These are phyloP conservation scores for Gaultheria prostrata DNA, from an alignment of 148 eudicot species.

Conservation along the genomic window DNA sequence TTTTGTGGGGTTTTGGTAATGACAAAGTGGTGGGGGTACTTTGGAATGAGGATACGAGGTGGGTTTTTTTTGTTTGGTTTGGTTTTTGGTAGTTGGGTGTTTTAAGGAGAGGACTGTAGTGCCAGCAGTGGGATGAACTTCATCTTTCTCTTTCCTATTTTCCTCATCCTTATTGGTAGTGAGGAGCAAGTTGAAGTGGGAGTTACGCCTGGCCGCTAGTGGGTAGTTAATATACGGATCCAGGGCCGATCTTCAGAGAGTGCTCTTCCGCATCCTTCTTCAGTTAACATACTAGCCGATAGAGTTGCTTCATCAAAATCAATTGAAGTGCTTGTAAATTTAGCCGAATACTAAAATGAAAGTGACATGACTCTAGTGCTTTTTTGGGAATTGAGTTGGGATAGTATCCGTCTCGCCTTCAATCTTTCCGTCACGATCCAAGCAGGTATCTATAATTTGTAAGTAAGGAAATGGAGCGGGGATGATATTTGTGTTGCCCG, in stretches of 20 bases:
- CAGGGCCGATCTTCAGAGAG: too few species aligned
- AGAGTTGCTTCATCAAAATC: too few species aligned
- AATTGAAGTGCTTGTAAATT: too few species aligned
- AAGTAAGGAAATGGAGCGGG: background rate
- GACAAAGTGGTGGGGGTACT: background rate
- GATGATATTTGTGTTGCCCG: background rate
- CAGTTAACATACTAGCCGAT: background rate
- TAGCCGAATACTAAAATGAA: too few species aligned
- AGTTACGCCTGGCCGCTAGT: background rate
- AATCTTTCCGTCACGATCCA: too few species aligned
- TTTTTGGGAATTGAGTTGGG: background rate
- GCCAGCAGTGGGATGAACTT: background rate
- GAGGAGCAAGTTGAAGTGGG: background rate
- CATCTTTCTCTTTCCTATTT: slow-evolving; percentile 12
- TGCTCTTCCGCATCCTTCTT: too few species aligned
- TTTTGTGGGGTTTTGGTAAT: background rate
- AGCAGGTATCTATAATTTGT: background rate
- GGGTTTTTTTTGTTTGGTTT: background rate
- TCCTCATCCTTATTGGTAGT: slow-evolving; percentile 8
- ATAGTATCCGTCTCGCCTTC: background rate
- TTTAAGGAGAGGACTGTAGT: background rate
- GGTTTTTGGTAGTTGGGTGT: background rate
- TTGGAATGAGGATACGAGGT: background rate
- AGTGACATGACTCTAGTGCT: background rate
- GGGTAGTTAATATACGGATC: background rate